These are phyloP conservation scores for Catunica adiposa DNA, from an alignment of 2,329 filamentous ascomycete genomes.

Conservation along the genomic window DNA sequence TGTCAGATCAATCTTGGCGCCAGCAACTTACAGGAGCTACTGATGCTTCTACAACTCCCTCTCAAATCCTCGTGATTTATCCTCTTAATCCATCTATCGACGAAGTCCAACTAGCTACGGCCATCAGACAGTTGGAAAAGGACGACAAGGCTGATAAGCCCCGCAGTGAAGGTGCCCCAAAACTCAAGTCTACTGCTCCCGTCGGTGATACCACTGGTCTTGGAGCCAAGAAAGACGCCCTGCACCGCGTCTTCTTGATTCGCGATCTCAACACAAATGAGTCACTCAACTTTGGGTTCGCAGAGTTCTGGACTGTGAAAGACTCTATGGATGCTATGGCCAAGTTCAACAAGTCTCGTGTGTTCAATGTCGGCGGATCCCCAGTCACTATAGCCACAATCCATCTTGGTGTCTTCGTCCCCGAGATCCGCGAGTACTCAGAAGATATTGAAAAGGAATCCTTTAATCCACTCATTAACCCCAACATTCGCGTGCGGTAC, in stretches of 20 bases:
- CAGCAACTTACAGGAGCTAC: conserved; percentile 29
- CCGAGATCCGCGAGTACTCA: conserved; percentile 42
- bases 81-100: conserved; percentile 53
- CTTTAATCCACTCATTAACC: conserved; percentile 55
- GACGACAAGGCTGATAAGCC: conserved; percentile 26
- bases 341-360: conserved; percentile 54
- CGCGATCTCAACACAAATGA: conserved; percentile 54
- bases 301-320: conserved; percentile 60
- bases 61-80: conserved; percentile 61
- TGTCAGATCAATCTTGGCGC: conserved; percentile 19
- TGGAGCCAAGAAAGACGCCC: conserved; percentile 56
- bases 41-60: conserved; percentile 39
- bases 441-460: conserved; percentile 44
- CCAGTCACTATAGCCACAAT: conserved; percentile 58
- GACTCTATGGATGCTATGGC: conserved; percentile 59
- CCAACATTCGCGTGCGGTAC: conserved; percentile 52
- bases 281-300: conserved; percentile 70
- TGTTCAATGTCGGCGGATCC: conserved; percentile 62
- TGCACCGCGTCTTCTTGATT: conserved; percentile 61
- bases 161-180: conserved; percentile 27
- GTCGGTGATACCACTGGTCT: conserved; percentile 40
- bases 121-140: conserved; percentile 56
- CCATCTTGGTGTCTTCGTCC: conserved; percentile 71
- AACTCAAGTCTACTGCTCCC: conserved; percentile 43
- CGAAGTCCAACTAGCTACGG: conserved; percentile 56